Conservation (phyloP, 257 asterid genomes). For the Solanum sejunctum region DNA sequence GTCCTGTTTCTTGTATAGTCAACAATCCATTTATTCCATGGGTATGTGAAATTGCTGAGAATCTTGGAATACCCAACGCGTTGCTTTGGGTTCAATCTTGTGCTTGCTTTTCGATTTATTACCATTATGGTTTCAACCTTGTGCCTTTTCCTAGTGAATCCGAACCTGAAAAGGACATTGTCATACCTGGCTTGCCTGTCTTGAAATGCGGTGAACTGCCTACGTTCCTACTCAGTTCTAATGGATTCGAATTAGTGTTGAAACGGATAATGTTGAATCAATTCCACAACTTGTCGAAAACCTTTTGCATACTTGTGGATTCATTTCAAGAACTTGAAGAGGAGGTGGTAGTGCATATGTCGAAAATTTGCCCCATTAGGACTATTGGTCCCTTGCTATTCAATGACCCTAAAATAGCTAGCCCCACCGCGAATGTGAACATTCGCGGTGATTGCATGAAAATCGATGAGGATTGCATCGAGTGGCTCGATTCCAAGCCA, state of each 20-base stretch:
- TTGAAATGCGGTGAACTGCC: slow-evolving; percentile 3
- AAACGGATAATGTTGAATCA: neutral
- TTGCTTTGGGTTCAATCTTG: neutral
- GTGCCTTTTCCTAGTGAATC: neutral
- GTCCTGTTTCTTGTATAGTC: neutral
- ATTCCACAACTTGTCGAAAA: neutral
- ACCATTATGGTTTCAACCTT: neutral
- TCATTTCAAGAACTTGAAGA: neutral
- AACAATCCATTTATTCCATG: slow-evolving; percentile 2
- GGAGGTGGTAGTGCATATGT: neutral
- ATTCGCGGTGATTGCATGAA: neutral
- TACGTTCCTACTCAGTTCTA: neutral
- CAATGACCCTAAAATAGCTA: neutral
- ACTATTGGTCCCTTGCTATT: neutral
- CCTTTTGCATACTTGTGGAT: neutral
- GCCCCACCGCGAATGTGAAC: neutral
- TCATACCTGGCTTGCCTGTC: neutral
- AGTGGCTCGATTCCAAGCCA: slow-evolving; percentile 5
- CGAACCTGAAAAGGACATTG: neutral
- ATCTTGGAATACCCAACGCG: neutral
- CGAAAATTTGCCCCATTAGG: neutral
- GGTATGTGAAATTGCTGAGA: neutral
- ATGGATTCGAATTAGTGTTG: neutral
- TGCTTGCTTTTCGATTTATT: neutral
- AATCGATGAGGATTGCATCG: neutral